phyloP scores from a whole-genome alignment of 305 asterid species.

The Rubia tinctorum region DNA sequence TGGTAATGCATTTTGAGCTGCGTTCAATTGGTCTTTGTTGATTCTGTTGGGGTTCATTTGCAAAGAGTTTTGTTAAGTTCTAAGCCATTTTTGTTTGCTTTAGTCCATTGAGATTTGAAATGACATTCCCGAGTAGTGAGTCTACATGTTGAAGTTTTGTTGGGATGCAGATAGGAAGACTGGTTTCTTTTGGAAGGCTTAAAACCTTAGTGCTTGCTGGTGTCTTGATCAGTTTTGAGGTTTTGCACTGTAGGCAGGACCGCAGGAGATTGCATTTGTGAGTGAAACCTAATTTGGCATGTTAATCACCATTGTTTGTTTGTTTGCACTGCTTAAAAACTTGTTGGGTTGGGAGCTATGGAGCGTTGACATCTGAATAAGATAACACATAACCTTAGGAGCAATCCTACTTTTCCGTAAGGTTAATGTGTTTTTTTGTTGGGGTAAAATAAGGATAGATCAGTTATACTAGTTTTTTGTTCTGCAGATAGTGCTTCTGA shows the following conservation, averaged over 20 bases:
- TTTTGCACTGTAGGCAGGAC: too few relatives aligned
- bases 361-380: not conserved
- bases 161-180: not conserved
- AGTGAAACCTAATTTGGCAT: slow-evolving; percentile 2
- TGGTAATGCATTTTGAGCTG: not conserved
- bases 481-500: not conserved
- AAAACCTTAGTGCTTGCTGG: not conserved
- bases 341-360: not conserved
- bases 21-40: not conserved
- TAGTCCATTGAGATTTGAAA: not conserved
- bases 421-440: not conserved
- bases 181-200: not conserved
- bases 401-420: not conserved
- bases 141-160: not conserved
- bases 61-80: not conserved
- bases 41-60: not conserved
- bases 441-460: not conserved
- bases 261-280: not conserved
- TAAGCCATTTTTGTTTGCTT: not conserved
- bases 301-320: too few relatives aligned
- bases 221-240: not conserved
- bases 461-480: too few relatives aligned
- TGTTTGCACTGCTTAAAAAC: not conserved
- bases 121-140: not conserved
- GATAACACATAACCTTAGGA: not conserved